phyloP scores from a whole-genome alignment of 352 stramenopile species.

The Elongisporangium undulatum region DNA sequence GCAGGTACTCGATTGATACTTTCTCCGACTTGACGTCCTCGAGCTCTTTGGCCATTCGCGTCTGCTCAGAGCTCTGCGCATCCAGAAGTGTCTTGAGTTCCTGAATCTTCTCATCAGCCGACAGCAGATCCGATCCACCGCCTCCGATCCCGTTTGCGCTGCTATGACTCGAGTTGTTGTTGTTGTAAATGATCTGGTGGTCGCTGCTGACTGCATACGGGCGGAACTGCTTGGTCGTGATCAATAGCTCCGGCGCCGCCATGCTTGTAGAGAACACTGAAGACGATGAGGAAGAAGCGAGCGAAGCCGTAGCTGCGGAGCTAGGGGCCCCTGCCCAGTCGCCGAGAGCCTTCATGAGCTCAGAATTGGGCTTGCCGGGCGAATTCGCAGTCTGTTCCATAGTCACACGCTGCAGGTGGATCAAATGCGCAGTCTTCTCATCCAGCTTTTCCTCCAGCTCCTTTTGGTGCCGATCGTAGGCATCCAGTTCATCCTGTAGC shows the following conservation, averaged over 20 bases:
- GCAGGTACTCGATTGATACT: constrained; percentile 81
- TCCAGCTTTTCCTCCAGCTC: constrained; percentile 93
- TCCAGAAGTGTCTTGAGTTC: constrained; percentile 73
- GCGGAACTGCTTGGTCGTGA: constrained; percentile 67
- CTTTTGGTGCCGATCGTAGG: constrained; percentile 90
- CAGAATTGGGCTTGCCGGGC: constrained; percentile 46
- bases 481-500: constrained; percentile 94
- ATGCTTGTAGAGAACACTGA: constrained; percentile 2
- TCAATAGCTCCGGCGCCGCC: constrained; percentile 34
- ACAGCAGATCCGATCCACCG: constrained; percentile 31
- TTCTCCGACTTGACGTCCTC: constrained; percentile 89
- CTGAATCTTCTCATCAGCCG: constrained; percentile 81
- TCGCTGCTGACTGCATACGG: constrained; percentile 22
- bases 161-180: constrained; percentile 13
- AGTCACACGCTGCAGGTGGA: constrained; percentile 90
- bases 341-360: constrained; percentile 63
- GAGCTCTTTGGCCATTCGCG: constrained; percentile 66
- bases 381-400: constrained; percentile 86
- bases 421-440: constrained; percentile 91
- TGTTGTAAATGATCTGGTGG: constrained; percentile 34
- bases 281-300: constrained; percentile 2
- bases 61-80: constrained; percentile 41
- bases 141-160: constrained; percentile 3
- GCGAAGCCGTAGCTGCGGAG: constrained; percentile 2
- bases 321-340: constrained; percentile 33